Evolutionary conservation across 345 rosid species (phyloP).

Genomic region (Zanthoxylum bungeanum): DNA sequence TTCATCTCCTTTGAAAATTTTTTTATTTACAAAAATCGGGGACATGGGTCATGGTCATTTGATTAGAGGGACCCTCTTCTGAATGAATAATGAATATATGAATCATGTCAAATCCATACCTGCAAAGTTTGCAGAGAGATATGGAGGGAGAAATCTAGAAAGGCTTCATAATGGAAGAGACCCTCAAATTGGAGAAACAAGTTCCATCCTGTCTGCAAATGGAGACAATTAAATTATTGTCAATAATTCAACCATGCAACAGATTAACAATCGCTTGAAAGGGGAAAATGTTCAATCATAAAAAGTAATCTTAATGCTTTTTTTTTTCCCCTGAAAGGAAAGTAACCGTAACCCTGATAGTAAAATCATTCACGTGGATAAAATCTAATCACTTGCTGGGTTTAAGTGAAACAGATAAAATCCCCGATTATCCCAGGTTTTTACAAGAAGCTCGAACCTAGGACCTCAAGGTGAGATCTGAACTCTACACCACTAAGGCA

Average conservation of each 20-base stretch:
- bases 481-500: too few relatives aligned
- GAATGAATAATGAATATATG: conserved; percentile 7
- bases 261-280: conserved; percentile 9
- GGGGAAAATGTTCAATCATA: not conserved
- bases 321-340: too few relatives aligned
- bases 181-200: not conserved
- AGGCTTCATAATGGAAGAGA: not conserved
- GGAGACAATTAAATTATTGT: conserved; percentile 19
- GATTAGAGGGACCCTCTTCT: conserved; percentile 4
- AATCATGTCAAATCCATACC: conserved; percentile 15
- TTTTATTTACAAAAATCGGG: not conserved
- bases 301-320: not conserved
- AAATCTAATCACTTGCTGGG: not conserved
- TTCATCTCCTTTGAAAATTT: not conserved
- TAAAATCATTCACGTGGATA: not conserved
- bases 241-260: conserved; percentile 17
- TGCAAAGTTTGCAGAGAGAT: conserved; percentile 9
- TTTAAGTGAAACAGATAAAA: too few relatives aligned
- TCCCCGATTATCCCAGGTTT: too few relatives aligned
- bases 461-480: too few relatives aligned
- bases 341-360: not conserved
- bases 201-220: conserved; percentile 20
- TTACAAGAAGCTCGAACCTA: too few relatives aligned
- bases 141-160: conserved; percentile 10
- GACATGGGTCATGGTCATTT: conserved; percentile 2